Conservation (phyloP, 2,329 filamentous ascomycete genomes). For the Aureobasidium namibiae region DNA sequence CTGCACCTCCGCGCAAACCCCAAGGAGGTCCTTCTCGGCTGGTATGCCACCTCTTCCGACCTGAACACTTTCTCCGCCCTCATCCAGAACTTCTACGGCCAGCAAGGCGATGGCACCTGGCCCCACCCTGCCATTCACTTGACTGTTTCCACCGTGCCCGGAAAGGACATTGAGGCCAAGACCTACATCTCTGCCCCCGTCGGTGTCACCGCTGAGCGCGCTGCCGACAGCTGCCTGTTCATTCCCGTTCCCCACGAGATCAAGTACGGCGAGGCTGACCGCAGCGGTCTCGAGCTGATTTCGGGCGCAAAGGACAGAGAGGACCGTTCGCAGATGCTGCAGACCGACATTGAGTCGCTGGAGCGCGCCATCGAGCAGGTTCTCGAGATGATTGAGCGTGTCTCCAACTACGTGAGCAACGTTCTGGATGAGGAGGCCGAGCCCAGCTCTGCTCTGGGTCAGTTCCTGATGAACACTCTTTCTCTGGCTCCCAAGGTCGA, state of each 20-base stretch:
- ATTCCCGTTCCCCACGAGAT: constrained; percentile 95
- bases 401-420: constrained; percentile 83
- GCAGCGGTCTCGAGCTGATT: constrained; percentile 73
- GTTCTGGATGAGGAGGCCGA: constrained; percentile 89
- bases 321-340: constrained; percentile 61
- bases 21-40: constrained; percentile 88
- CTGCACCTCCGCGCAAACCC: constrained; percentile 90
- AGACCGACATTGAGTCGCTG: constrained; percentile 83
- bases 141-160: constrained; percentile 84
- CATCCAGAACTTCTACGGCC: constrained; percentile 99
- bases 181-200: constrained; percentile 95
- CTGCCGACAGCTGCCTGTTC: constrained; percentile 93
- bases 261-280: constrained; percentile 73
- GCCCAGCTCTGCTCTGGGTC: constrained; percentile 83
- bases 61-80: constrained; percentile 97
- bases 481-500: constrained; percentile 94
- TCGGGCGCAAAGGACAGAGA: constrained; percentile 73
- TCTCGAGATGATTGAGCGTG: constrained; percentile 79
- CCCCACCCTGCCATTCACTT: constrained; percentile 96
- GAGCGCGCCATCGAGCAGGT: constrained; percentile 82
- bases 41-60: constrained; percentile 96
- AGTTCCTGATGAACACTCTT: constrained; percentile 90
- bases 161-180: constrained; percentile 78
- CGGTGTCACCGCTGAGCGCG: constrained; percentile 87
- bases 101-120: constrained; percentile 92